Evolutionary conservation across 345 rosid genomes (phyloP), one percentile per base, ranked within the genome.

Genomic region (Eucalyptus regnans): DNA sequence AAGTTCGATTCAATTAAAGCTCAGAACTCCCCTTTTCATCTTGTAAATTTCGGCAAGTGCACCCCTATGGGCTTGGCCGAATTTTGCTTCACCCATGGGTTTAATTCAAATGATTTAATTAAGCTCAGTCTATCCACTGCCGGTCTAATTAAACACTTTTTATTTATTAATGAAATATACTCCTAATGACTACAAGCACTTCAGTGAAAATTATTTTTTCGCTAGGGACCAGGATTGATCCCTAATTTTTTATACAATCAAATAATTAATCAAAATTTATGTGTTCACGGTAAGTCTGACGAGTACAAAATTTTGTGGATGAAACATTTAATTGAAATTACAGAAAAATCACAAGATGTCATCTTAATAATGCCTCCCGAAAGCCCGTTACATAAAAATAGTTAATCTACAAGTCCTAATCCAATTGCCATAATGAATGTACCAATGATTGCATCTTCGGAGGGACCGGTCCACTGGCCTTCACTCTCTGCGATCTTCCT

Each of bases 181-280:
- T 52, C 23, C 58, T 18, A 52, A 1, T 52, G 9, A 52, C 23
- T 52, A 52, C 4, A 4, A 52, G 58, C 58, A 52, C 58, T 52
- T 52, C 10, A 52, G 8, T 52, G 23, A 52, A 52, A 52, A 18
- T 52, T 7, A 0, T 52, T 3, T 52, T 50, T 52, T 52, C 9
- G 0, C 23, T 52, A 18, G 58, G 23, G 23, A 52, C 58, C 1
- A 0, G 2, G 1, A 7, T 17, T 52, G 9, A 52, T 52, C 23
- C 58, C 23, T 52, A 52, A 52, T 52, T 52, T 50, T 52, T 9
- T 52, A 18, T 52, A 4, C 58, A 52, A 52, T 7, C 1, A 52
- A 52, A 52, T 52, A 18, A 52, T 52, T 17, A 18, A 52, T 52
- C 23, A 52, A 52, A 52, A 52, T 52, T 52, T 52, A 18, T 7